phyloP scores from a whole-genome alignment of 345 rosid genomes.

The Cochlearia excelsa region DNA sequence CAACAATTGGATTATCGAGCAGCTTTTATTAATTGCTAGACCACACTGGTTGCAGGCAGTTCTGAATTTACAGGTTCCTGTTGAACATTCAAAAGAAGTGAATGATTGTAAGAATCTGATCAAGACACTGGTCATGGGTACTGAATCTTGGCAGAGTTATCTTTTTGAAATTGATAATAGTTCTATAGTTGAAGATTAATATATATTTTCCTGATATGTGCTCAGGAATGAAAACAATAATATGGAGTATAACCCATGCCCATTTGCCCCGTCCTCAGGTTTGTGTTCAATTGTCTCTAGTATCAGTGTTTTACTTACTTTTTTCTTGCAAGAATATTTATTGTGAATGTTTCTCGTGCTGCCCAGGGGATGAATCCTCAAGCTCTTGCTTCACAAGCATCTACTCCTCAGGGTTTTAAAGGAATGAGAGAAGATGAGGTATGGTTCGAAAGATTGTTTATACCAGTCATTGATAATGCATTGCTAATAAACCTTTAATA shows the following conservation, averaged over 20 bases:
- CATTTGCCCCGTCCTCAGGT: slow-evolving; percentile 98
- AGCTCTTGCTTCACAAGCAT: slow-evolving; percentile 58
- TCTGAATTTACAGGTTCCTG: slow-evolving; percentile 89
- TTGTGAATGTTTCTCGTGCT: slow-evolving; percentile 51
- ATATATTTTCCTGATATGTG: slow-evolving; percentile 12
- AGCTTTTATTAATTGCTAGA: slow-evolving; percentile 26
- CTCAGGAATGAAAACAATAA: slow-evolving; percentile 96
- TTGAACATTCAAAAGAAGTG: slow-evolving; percentile 97
- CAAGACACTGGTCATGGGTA: slow-evolving; percentile 99
- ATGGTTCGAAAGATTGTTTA: slow-evolving; percentile 23
- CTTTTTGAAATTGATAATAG: slow-evolving; percentile 16
- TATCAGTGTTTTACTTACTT: slow-evolving; percentile 21
- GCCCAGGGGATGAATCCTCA: slow-evolving; percentile 64
- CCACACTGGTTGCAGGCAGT: slow-evolving; percentile 76
- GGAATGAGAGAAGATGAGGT: slow-evolving; percentile 99
- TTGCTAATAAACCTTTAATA: slow-evolving; percentile 27
- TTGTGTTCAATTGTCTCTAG: slow-evolving; percentile 28
- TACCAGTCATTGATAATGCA: slow-evolving; percentile 11
- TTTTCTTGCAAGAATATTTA: slow-evolving; percentile 20
- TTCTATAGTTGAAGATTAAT: slow-evolving; percentile 8
- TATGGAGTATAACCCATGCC: slow-evolving; percentile 97
- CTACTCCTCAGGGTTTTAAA: slow-evolving; percentile 78
- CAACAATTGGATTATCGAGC: slow-evolving; percentile 17
- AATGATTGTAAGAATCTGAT: slow-evolving; percentile 94
- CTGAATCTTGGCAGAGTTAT: slow-evolving; percentile 28